phyloP scores from a whole-genome alignment of 2,329 filamentous ascomycete species.

The Aaosphaeria arxii region DNA sequence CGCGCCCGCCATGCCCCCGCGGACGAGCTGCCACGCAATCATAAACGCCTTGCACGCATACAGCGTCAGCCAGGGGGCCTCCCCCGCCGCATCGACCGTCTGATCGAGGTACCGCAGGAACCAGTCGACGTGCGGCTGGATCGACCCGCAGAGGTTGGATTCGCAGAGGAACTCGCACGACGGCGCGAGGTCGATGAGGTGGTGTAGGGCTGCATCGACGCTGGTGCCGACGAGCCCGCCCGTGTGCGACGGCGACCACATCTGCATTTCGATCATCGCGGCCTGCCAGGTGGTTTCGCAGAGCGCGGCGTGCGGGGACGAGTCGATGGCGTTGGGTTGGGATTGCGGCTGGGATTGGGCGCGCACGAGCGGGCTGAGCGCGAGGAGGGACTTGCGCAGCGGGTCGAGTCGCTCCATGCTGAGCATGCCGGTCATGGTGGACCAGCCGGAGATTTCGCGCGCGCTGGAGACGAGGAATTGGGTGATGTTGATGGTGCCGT shows the following conservation, averaged over 20 bases:
- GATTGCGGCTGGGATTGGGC: slow-evolving; percentile 1
- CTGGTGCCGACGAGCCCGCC: slow-evolving; percentile 17
- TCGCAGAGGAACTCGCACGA: slow-evolving; percentile 15
- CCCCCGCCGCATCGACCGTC: slow-evolving; percentile 7
- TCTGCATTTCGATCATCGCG: slow-evolving; percentile 21
- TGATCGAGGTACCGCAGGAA: slow-evolving; percentile 18
- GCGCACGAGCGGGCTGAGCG: slow-evolving; percentile 10
- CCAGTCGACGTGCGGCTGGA: slow-evolving; percentile 20
- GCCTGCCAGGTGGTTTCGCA: slow-evolving; percentile 18
- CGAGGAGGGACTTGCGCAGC: slow-evolving; percentile 11
- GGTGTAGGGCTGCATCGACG: slow-evolving; percentile 12
- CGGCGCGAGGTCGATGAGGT: slow-evolving; percentile 12
- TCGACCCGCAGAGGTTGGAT: slow-evolving; percentile 8
- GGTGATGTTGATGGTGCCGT: slow-evolving; percentile 18
- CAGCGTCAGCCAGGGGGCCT: slow-evolving; percentile 17
- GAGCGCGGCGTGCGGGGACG: slow-evolving; percentile 7
- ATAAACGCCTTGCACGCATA: slow-evolving; percentile 20
- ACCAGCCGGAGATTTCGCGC: slow-evolving; percentile 20
- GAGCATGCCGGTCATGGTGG: slow-evolving; percentile 19
- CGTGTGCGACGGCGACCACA: slow-evolving; percentile 22
- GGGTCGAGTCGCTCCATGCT: slow-evolving; percentile 18
- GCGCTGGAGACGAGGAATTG: slow-evolving; percentile 21
- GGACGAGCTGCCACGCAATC: slow-evolving; percentile 20
- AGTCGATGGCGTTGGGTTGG: neutral
- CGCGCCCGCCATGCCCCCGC: slow-evolving; percentile 7